A percentile compares a stretch with the other conserved stretches of the same genome.
These are phyloP conservation scores for Tolypocladium capitatum DNA, from an alignment of 2,329 filamentous ascomycete genomes.

Conservation along the genomic window DNA sequence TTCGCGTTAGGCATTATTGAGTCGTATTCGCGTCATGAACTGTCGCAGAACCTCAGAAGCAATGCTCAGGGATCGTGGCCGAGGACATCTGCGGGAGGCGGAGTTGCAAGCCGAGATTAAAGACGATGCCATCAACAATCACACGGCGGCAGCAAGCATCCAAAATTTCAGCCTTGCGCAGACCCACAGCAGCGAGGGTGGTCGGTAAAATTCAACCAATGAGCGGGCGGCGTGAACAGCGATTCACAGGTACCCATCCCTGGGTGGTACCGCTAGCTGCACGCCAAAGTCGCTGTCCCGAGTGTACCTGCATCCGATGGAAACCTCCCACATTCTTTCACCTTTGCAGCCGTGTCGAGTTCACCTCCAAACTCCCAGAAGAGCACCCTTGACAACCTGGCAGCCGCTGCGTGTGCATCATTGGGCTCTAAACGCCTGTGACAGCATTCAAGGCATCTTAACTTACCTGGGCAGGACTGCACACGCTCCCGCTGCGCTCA, in stretches of 20 bases:
- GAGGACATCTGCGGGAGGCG: neutral
- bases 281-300: neutral
- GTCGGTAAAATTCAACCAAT: neutral
- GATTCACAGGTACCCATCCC: neutral
- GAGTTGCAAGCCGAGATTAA: neutral
- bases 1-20: conserved; percentile 44
- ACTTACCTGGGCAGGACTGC: neutral
- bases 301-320: neutral
- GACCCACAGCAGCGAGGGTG: conserved; percentile 3
- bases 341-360: neutral
- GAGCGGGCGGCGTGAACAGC: neutral
- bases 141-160: neutral
- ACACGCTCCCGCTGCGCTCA: neutral
- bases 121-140: neutral
- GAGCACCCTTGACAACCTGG: neutral
- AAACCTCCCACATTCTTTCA: neutral
- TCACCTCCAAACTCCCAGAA: neutral
- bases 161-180: conserved; percentile 7
- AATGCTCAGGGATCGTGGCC: neutral
- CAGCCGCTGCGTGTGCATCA: neutral
- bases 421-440: neutral
- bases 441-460: neutral
- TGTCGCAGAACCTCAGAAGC: neutral
- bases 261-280: neutral
- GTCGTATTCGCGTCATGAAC: conserved; percentile 2